Evolutionary conservation across 1,284 basidiomycete genomes (phyloP).

Genomic region (Blastosporella zonata): DNA sequence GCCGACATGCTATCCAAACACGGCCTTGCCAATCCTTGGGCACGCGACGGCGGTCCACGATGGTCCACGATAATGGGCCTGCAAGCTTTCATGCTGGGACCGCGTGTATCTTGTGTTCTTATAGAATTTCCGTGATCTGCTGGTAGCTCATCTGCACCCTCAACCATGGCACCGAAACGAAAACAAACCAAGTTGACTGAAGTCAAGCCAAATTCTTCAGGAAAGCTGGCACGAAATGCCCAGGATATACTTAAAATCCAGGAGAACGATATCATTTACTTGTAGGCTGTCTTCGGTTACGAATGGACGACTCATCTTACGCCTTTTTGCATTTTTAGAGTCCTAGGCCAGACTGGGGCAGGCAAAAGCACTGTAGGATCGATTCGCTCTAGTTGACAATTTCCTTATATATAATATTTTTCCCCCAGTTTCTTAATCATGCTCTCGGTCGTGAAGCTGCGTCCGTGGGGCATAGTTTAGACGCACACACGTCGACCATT

Average conservation of each 20-base stretch:
- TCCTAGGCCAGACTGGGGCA: constrained; percentile 24
- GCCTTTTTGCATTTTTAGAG: constrained; percentile 8
- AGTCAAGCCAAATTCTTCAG: constrained; percentile 1
- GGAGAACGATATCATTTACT: constrained; percentile 8
- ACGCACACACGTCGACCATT: constrained; percentile 14
- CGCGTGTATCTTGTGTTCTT: constrained; percentile 9
- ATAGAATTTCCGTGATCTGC: background rate
- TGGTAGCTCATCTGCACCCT: background rate
- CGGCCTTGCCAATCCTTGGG: background rate
- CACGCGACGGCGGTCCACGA: background rate
- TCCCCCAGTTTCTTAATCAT: constrained; percentile 16
- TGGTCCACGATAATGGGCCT: constrained; percentile 4
- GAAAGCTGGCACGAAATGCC: background rate
- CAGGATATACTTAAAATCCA: constrained; percentile 1
- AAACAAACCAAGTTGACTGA: background rate
- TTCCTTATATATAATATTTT: background rate
- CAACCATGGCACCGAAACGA: constrained; percentile 9
- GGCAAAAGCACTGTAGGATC: constrained; percentile 21
- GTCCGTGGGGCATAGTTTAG: constrained; percentile 13
- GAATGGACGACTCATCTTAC: background rate
- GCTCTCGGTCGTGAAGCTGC: constrained; percentile 2
- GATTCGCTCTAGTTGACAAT: background rate
- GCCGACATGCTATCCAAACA: background rate
- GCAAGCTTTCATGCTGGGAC: constrained; percentile 10
- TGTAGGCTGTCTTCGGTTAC: background rate